phyloP scores from a whole-genome alignment of 164 flowering plant genomes.

The Berberis vulgaris region DNA sequence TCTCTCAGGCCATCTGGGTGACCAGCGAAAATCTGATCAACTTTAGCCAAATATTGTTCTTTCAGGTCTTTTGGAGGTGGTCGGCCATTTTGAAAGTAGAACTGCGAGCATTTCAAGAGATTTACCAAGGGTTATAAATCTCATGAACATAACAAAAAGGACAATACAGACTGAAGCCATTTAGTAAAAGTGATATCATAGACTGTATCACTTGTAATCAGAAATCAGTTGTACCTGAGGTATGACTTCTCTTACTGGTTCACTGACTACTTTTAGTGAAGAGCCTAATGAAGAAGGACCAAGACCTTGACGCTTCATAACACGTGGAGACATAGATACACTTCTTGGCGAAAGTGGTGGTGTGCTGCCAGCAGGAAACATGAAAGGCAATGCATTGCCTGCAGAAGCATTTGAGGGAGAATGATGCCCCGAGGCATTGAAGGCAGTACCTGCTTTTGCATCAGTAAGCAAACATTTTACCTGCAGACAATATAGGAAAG shows the following conservation, averaged over 20 bases:
- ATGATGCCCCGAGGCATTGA: slow-evolving; percentile 49
- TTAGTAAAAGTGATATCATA: neutral
- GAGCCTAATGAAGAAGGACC: slow-evolving; percentile 82
- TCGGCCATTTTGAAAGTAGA: slow-evolving; percentile 90
- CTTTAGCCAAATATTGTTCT: slow-evolving; percentile 52
- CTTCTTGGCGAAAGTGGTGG: slow-evolving; percentile 99
- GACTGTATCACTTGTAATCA: neutral
- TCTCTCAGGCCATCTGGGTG: slow-evolving; percentile 66
- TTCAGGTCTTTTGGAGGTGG: slow-evolving; percentile 82
- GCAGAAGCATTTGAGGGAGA: slow-evolving; percentile 45
- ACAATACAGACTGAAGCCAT: neutral
- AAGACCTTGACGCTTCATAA: slow-evolving; percentile 53
- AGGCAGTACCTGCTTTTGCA: slow-evolving; percentile 67
- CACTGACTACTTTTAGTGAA: slow-evolving; percentile 76
- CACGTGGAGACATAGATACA: slow-evolving; percentile 87
- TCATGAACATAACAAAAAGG: neutral
- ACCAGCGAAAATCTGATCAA: slow-evolving; percentile 65
- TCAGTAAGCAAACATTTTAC: slow-evolving; percentile 75
- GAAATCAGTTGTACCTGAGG: slow-evolving; percentile 61
- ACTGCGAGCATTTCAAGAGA: slow-evolving; percentile 48
- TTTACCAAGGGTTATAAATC: neutral
- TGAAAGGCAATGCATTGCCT: slow-evolving; percentile 71
- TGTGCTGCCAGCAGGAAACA: slow-evolving; percentile 95
- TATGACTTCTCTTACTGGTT: slow-evolving; percentile 73
- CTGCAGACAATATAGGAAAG: slow-evolving; percentile 26